phyloP scores from a whole-genome alignment of 331 rosid species.

The Pyrus hybrid region DNA sequence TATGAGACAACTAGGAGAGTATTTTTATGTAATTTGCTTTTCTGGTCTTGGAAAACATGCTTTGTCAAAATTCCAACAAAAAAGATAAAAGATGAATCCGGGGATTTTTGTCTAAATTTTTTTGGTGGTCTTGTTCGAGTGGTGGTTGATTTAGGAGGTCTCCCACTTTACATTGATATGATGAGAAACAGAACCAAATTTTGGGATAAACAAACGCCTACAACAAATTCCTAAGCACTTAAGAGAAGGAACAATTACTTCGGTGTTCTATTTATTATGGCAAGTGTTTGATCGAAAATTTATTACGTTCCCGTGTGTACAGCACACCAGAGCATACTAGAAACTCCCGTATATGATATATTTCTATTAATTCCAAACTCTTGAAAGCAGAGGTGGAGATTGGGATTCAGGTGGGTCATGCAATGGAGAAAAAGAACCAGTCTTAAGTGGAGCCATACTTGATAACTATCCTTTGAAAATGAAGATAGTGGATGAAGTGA shows the following conservation, averaged over 20 bases:
- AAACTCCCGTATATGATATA: no score
- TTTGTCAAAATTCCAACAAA: not conserved
- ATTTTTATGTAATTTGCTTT: not conserved
- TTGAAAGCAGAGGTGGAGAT: constrained; percentile 79
- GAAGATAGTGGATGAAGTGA: constrained; percentile 81
- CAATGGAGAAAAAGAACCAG: constrained; percentile 75
- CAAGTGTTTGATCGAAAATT: not conserved
- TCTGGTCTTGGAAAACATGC: not conserved
- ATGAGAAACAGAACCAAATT: not conserved
- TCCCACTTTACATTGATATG: not conserved
- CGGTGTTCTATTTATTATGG: not conserved
- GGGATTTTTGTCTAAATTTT: no score
- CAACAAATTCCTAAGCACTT: not conserved
- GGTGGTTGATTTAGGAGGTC: no score
- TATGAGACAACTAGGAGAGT: not conserved
- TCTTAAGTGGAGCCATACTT: constrained; percentile 56
- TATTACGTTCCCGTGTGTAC: no score
- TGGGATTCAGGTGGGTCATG: constrained; percentile 99
- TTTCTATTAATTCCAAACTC: not conserved
- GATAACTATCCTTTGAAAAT: constrained; percentile 79
- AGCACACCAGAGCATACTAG: no score
- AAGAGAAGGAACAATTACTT: not conserved
- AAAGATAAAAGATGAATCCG: not conserved
- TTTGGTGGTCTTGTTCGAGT: no score
- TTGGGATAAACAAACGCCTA: not conserved